Conservation (phyloP, 805 yeast genomes). For the Candida oleophila region DNA sequence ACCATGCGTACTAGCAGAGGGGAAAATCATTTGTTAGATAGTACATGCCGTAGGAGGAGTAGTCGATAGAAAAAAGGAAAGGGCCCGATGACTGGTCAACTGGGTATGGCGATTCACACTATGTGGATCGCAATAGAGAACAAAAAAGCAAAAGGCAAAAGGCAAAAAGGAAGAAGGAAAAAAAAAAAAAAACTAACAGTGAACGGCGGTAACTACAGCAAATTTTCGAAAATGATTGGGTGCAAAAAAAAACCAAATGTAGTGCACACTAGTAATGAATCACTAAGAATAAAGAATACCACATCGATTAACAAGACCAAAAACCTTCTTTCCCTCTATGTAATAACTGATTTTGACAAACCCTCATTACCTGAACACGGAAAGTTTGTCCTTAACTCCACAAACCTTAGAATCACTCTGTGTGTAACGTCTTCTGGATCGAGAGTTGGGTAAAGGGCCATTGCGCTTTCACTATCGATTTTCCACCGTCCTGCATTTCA, state of each 20-base stretch:
- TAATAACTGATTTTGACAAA: neutral
- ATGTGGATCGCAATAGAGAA: too few species aligned
- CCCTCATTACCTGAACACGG: neutral
- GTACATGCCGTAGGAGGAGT: too few species aligned
- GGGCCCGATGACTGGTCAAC: too few species aligned
- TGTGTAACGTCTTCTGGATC: neutral
- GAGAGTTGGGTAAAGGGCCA: neutral
- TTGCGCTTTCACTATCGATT: neutral
- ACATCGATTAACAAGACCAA: too few species aligned
- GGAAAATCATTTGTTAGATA: neutral
- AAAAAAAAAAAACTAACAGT: too few species aligned
- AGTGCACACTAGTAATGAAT: too few species aligned
- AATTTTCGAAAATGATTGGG: neutral
- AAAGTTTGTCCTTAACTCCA: neutral
- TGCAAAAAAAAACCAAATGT: neutral
- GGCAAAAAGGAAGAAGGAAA: too few species aligned
- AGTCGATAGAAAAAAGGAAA: too few species aligned
- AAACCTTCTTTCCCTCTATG: too few species aligned
- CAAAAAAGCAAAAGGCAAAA: neutral
- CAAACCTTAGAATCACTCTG: neutral
- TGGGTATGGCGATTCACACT: too few species aligned
- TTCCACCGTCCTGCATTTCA: neutral
- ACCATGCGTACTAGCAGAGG: neutral
- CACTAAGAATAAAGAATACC: too few species aligned
- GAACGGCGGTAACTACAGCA: too few species aligned